Evolutionary conservation across 345 rosid genomes (phyloP), one percentile per base, ranked within the genome.

Genomic region (Brassica rapa): DNA sequence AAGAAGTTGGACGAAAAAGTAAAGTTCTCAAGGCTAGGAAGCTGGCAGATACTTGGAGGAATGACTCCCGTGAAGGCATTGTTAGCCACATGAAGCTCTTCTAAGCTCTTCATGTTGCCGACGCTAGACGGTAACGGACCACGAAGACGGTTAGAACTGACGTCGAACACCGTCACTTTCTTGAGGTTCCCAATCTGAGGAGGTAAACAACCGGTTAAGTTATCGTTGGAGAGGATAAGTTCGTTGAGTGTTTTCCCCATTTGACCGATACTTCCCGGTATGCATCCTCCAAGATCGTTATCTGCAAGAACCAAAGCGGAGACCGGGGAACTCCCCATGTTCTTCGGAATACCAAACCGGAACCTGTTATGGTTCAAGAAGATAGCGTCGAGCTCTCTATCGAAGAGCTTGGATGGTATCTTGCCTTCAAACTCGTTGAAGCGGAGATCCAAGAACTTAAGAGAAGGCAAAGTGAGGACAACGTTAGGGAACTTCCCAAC

Each of bases 391-490:
- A 91, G 87, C 21, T 88, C 68, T 76, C 77, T 85, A 62, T 89
- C 88, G 33, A 91, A 91, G 46, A 89, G 87, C 73, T 83, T 65
- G 1, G 87, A 69, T 0, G 96, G 96, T 9, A 91, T 86, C 16
- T 85, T 74, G 4, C 92, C 96, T 82, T 91, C 93, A 1, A 91
- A 91, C 76, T 91, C 93, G 39, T 91, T 91, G 86, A 85, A 91
- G 0, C 96, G 84, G 12, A 91, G 93, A 85, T 91, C 93, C 81
- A 91, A 59, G 71, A 79, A 89, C 69, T 89, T 91, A 9, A 88
- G 87, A 3, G 89, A 79, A 9, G 92, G 92, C 60, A 91, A 24
- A 1, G 88, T 87, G 24, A 89, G 80, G 9, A 91, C 84, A 7
- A 87, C 89, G 1, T 77, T 66, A 0, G 96, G 93, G 75, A 91